Conservation (phyloP, 1,284 basidiomycete species). For the Austroboletus rostrupii region DNA sequence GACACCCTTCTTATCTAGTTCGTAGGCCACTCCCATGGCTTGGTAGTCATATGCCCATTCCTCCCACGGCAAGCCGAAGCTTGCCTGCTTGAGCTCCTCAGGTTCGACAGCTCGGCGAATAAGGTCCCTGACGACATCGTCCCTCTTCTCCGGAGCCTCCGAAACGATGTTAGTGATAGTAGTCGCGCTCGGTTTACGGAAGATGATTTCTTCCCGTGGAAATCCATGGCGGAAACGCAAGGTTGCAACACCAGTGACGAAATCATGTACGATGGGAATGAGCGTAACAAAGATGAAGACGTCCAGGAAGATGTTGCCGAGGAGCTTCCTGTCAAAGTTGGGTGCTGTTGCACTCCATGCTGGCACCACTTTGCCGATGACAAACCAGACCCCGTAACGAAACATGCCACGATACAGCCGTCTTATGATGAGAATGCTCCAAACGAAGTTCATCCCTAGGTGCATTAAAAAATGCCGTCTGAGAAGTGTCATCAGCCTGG, state of each 20-base stretch:
- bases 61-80: conserved; percentile 31
- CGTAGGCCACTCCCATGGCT: conserved; percentile 26
- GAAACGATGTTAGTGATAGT: conserved; percentile 25
- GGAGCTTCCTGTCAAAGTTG: conserved; percentile 11
- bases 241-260: conserved; percentile 16
- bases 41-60: conserved; percentile 31
- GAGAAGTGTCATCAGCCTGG: conserved; percentile 3
- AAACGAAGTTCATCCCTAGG: conserved; percentile 25
- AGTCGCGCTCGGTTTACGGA: conserved; percentile 29
- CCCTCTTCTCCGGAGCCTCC: conserved; percentile 27
- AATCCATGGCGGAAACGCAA: conserved; percentile 29
- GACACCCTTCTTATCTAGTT: conserved; percentile 17
- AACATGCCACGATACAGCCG: conserved; percentile 22
- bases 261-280: conserved; percentile 21
- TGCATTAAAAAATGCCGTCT: conserved; percentile 27
- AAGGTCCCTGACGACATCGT: conserved; percentile 23
- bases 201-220: conserved; percentile 26
- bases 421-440: conserved; percentile 22
- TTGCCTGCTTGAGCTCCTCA: conserved; percentile 24
- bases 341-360: conserved; percentile 15
- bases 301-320: conserved; percentile 26
- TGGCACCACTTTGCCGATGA: conserved; percentile 21
- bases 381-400: conserved; percentile 28
- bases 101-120: conserved; percentile 28
- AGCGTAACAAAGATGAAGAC: conserved; percentile 25